These are phyloP conservation scores for Suillus subluteus DNA, from an alignment of 768 basidiomycete species.

Conservation along the genomic window DNA sequence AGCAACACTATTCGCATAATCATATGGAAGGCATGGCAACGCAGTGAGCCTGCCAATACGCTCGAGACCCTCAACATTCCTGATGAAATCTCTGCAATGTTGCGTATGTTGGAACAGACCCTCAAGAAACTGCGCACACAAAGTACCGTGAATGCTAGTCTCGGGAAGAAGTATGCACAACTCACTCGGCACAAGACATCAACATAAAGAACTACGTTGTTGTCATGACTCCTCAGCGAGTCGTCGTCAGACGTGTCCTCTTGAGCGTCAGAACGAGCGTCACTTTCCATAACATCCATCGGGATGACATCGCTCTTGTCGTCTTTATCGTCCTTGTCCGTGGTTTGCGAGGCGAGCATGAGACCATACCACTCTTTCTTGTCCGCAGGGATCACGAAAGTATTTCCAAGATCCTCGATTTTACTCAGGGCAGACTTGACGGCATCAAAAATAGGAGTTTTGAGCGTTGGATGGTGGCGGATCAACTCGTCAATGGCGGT, in stretches of 20 bases:
- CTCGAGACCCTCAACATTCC: conserved; percentile 70
- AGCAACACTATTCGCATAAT: conserved; percentile 82
- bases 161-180: conserved; percentile 4
- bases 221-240: conserved; percentile 65
- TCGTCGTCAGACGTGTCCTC: conserved; percentile 34
- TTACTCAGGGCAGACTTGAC: conserved; percentile 69
- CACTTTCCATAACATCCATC: conserved; percentile 51
- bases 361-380: conserved; percentile 72
- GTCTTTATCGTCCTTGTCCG: conserved; percentile 8
- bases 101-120: conserved; percentile 92
- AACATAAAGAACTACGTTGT: conserved; percentile 74
- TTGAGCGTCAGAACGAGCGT: conserved; percentile 20
- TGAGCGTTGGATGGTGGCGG: conserved; percentile 91
- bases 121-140: conserved; percentile 73
- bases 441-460: conserved; percentile 76
- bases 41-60: conserved; percentile 77
- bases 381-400: conserved; percentile 57
- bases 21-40: conserved; percentile 86
- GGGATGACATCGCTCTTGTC: conserved; percentile 15
- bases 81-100: conserved; percentile 90
- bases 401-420: conserved; percentile 74
- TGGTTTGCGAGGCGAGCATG: conserved; percentile 30
- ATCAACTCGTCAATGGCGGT: conserved; percentile 93
- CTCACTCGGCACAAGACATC: conserved; percentile 79
- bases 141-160: conserved; percentile 5